Conservation (phyloP, 169 alveolate genomes). For the Cyclospora cayetanensis region DNA sequence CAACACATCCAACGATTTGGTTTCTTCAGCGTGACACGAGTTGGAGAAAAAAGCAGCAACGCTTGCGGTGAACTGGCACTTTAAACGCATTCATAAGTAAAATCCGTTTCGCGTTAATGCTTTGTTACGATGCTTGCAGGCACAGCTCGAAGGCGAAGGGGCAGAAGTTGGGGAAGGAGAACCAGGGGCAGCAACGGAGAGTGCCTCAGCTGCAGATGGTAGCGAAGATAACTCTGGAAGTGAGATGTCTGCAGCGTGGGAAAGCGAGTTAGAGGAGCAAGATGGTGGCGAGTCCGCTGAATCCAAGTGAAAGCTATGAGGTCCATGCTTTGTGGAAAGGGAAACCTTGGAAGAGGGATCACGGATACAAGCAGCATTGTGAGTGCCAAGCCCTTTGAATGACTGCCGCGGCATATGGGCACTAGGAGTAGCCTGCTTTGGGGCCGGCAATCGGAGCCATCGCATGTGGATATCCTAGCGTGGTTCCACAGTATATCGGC, state of each 20-base stretch:
- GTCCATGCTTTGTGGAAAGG: no score
- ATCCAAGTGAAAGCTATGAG: neutral
- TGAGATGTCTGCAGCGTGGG: conserved; percentile 15
- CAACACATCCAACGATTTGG: no score
- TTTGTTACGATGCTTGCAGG: neutral
- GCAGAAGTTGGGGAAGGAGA: conserved; percentile 4
- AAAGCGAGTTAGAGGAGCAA: conserved; percentile 13
- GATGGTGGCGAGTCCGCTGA: neutral
- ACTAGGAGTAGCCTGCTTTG: no score
- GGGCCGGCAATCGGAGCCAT: no score
- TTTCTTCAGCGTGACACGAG: neutral
- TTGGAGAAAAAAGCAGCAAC: no score
- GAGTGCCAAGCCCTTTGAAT: no score
- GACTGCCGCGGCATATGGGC: no score
- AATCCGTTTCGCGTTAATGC: neutral
- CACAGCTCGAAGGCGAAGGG: conserved; percentile 14
- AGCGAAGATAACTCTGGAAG: neutral
- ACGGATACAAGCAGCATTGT: no score
- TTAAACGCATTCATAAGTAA: neutral
- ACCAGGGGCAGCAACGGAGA: neutral
- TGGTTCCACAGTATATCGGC: no score
- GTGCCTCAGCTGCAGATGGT: conserved; percentile 20
- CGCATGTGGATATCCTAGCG: no score
- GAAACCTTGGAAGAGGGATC: no score
- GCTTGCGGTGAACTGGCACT: neutral